Conservation (phyloP, 306 rosid species). For the Acacia acuminata region DNA sequence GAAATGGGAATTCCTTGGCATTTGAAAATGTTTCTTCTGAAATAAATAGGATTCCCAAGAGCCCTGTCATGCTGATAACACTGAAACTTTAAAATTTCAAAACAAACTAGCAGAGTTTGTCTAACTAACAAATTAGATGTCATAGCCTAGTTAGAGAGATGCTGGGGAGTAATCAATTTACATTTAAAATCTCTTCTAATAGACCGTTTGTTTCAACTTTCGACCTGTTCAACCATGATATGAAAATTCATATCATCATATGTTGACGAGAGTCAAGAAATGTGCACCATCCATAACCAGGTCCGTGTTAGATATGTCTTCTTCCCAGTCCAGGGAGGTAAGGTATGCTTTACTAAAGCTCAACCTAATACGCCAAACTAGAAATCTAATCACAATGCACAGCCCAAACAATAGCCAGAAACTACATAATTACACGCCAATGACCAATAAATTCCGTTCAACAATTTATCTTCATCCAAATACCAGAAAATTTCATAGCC, state of each 20-base stretch:
- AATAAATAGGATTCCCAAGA: neutral
- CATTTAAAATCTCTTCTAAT: neutral
- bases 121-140: neutral
- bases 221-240: neutral
- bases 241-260: neutral
- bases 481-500: neutral
- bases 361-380: neutral
- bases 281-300: neutral
- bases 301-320: neutral
- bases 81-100: neutral
- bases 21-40: neutral
- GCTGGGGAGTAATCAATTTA: neutral
- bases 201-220: neutral
- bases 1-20: neutral
- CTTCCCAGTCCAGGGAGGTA: neutral
- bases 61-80: neutral
- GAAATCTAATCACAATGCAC: conserved; percentile 12
- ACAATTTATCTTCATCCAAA: conserved; percentile 10
- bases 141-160: neutral
- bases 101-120: neutral
- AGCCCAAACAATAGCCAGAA: neutral
- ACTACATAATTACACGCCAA: neutral
- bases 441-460: neutral
- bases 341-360: neutral
- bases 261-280: neutral